These are phyloP conservation scores for Melanogaster broomeanus DNA, from an alignment of 768 basidiomycete genomes.

Conservation along the genomic window DNA sequence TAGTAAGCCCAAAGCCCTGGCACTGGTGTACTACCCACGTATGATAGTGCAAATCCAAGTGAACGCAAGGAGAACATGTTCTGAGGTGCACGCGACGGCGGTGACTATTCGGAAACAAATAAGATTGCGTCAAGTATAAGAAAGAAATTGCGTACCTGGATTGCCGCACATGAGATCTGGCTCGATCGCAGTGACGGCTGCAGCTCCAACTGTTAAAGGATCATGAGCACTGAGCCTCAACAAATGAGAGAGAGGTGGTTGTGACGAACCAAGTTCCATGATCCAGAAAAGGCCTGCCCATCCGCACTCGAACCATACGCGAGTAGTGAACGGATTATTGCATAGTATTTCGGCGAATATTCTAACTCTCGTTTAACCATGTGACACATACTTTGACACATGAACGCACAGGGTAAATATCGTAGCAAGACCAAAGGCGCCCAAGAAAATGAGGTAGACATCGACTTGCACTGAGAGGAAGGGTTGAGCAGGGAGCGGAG, in stretches of 20 bases:
- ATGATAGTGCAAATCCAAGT: slow-evolving; percentile 51
- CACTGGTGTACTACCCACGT: slow-evolving; percentile 34
- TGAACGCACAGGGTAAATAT: slow-evolving; percentile 59
- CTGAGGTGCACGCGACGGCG: slow-evolving; percentile 46
- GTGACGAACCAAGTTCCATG: slow-evolving; percentile 57
- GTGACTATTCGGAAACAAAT: slow-evolving; percentile 1
- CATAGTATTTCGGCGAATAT: slow-evolving; percentile 60
- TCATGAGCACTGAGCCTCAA: slow-evolving; percentile 5
- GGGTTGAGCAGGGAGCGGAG: slow-evolving; percentile 9
- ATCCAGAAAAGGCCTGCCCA: slow-evolving; percentile 63
- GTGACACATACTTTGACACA: neutral
- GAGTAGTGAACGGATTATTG: slow-evolving; percentile 50
- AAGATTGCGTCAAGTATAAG: neutral
- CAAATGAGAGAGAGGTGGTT: slow-evolving; percentile 1
- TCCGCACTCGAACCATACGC: slow-evolving; percentile 71
- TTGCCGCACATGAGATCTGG: slow-evolving; percentile 38
- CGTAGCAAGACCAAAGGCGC: slow-evolving; percentile 56
- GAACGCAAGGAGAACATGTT: slow-evolving; percentile 57
- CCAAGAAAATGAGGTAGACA: slow-evolving; percentile 59
- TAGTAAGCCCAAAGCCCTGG: neutral
- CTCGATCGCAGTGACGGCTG: slow-evolving; percentile 45
- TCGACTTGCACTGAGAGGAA: slow-evolving; percentile 47
- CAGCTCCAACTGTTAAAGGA: slow-evolving; percentile 48
- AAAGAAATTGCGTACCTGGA: slow-evolving; percentile 22
- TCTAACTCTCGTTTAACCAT: slow-evolving; percentile 29